Conservation (phyloP, 768 basidiomycete species). For the Pisolithus microcarpus region DNA sequence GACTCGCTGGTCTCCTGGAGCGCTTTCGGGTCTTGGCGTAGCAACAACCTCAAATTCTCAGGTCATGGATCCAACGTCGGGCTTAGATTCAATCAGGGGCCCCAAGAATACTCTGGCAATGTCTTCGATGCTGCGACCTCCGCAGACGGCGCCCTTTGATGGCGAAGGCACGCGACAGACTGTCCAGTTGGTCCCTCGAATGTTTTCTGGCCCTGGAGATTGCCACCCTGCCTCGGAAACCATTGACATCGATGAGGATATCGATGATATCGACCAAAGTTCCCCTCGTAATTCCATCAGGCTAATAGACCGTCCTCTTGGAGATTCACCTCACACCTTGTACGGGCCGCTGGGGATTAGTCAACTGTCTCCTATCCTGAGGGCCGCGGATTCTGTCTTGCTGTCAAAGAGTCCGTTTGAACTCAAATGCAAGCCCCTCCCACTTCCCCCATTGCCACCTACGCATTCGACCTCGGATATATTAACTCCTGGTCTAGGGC, state of each 20-base stretch:
- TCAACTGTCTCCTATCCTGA: slow-evolving; percentile 16
- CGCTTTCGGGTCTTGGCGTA: neutral
- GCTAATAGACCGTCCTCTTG: slow-evolving; percentile 13
- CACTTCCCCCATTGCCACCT: slow-evolving; percentile 19
- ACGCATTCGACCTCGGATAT: slow-evolving; percentile 1
- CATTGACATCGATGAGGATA: slow-evolving; percentile 8
- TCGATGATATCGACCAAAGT: neutral
- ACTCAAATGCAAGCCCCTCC: slow-evolving; percentile 10
- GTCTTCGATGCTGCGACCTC: neutral
- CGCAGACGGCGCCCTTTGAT: neutral
- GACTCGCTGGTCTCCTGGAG: slow-evolving; percentile 3
- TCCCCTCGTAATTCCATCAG: slow-evolving; percentile 20
- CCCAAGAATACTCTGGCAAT: neutral
- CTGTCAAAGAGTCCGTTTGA: slow-evolving; percentile 12
- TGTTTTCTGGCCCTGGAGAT: neutral
- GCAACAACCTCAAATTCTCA: slow-evolving; percentile 4
- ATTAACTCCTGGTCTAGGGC: neutral
- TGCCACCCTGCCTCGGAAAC: neutral
- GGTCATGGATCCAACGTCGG: slow-evolving; percentile 6
- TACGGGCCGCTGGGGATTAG: slow-evolving; percentile 13
- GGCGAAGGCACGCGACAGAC: neutral
- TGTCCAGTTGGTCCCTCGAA: neutral
- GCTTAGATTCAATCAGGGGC: slow-evolving; percentile 5
- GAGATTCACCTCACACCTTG: slow-evolving; percentile 15
- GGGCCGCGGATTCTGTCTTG: slow-evolving; percentile 25